These are phyloP conservation scores for Aspergillus quadricinctus DNA, from an alignment of 2,329 filamentous ascomycete species.

Conservation along the genomic window DNA sequence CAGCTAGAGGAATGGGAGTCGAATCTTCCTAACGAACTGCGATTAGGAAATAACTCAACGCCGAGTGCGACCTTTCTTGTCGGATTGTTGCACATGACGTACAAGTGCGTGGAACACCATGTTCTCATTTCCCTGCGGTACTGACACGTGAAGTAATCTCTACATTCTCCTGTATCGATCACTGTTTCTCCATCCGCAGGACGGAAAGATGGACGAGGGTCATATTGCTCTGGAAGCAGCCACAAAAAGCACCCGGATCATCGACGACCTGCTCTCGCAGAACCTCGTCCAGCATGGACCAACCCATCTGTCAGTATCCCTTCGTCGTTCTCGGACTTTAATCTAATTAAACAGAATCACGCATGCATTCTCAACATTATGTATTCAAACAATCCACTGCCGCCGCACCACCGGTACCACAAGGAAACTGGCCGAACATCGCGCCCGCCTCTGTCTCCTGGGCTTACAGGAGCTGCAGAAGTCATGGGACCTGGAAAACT, in stretches of 20 bases:
- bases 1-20: conserved; percentile 40
- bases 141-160: conserved; percentile 32
- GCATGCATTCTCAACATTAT: conserved; percentile 19
- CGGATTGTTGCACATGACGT: conserved; percentile 43
- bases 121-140: background rate
- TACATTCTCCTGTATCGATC: conserved; percentile 45
- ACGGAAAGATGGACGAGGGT: conserved; percentile 30
- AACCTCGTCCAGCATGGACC: conserved; percentile 43
- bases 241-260: conserved; percentile 43
- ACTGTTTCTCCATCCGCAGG: conserved; percentile 34
- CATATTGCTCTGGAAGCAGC: conserved; percentile 45
- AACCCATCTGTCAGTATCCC: conserved; percentile 37
- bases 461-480: too few species aligned
- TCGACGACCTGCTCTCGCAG: conserved; percentile 46
- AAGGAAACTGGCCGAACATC: too few species aligned
- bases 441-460: too few species aligned
- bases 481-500: too few species aligned
- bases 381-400: too few species aligned
- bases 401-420: too few species aligned
- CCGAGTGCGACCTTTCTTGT: conserved; percentile 35
- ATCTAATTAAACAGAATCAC: conserved; percentile 34
- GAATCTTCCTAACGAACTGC: conserved; percentile 31
- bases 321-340: background rate
- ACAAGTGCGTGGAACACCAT: conserved; percentile 33
- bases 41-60: conserved; percentile 26